These are phyloP conservation scores for Dothideomycetes sp. DNA, from an alignment of 2,329 filamentous ascomycete genomes.

Conservation along the genomic window DNA sequence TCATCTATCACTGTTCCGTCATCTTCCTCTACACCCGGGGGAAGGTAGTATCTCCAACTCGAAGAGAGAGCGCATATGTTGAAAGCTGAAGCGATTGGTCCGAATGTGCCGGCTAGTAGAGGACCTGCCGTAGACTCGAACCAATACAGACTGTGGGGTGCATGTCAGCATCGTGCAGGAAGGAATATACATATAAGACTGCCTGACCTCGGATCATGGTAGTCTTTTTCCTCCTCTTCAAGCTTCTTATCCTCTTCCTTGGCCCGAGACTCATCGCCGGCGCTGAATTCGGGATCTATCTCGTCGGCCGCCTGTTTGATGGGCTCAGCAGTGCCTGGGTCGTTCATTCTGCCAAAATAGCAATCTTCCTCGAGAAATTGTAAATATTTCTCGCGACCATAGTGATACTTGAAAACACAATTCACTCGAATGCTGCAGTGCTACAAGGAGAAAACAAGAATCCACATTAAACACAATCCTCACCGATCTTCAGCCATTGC, in stretches of 20 bases:
- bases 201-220: constrained; percentile 31
- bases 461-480: too few species aligned
- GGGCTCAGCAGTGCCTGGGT: constrained; percentile 42
- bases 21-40: constrained; percentile 31
- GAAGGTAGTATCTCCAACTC: constrained; percentile 44
- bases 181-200: not conserved
- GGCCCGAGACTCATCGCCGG: constrained; percentile 10
- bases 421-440: too few species aligned
- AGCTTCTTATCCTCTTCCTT: constrained; percentile 22
- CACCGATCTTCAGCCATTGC: too few species aligned
- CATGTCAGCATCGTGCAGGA: constrained; percentile 7
- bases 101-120: constrained; percentile 38
- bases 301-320: constrained; percentile 35
- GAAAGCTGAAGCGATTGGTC: constrained; percentile 27
- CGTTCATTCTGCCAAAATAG: constrained; percentile 36
- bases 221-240: constrained; percentile 28
- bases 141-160: constrained; percentile 42
- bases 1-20: constrained; percentile 38
- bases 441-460: too few species aligned
- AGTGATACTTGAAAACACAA: too few species aligned
- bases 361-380: too few species aligned
- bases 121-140: constrained; percentile 49
- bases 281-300: constrained; percentile 23
- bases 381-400: too few species aligned
- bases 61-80: constrained; percentile 40